These are phyloP conservation scores for Solanum ossicruentum DNA, from an alignment of 257 asterid genomes.

Conservation along the genomic window DNA sequence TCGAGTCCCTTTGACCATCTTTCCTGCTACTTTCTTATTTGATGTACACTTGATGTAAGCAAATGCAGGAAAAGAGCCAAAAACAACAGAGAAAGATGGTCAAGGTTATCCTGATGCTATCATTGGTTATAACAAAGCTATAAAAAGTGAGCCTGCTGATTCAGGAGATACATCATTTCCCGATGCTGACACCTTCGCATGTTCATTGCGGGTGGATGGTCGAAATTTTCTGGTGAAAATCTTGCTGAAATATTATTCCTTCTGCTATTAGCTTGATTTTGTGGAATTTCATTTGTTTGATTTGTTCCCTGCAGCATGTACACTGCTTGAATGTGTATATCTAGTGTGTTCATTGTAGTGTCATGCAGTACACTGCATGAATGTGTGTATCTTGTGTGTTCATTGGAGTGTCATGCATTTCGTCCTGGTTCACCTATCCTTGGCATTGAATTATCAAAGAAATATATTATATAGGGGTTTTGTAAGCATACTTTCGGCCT, in stretches of 20 bases:
- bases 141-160: slow-evolving; percentile 9
- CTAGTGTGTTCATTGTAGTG: not conserved
- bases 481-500: not conserved
- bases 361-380: not conserved
- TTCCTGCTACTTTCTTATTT: not conserved
- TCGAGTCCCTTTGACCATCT: not conserved
- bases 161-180: not conserved
- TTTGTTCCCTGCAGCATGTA: not conserved
- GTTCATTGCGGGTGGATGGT: slow-evolving; percentile 1
- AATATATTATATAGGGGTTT: not conserved
- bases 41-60: not conserved
- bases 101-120: not conserved
- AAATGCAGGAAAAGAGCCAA: not conserved
- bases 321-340: not conserved
- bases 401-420: not conserved
- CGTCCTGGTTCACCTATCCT: not conserved
- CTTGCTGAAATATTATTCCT: not conserved
- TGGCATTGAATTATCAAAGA: not conserved
- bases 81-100: not conserved
- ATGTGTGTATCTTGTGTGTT: not conserved
- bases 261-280: not conserved
- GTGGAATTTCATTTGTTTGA: not conserved
- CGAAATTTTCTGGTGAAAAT: slow-evolving; percentile 10
- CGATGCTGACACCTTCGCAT: not conserved
- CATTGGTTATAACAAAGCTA: not conserved